Conservation (phyloP, 805 yeast species). For the Wickerhamia fluorescens region DNA sequence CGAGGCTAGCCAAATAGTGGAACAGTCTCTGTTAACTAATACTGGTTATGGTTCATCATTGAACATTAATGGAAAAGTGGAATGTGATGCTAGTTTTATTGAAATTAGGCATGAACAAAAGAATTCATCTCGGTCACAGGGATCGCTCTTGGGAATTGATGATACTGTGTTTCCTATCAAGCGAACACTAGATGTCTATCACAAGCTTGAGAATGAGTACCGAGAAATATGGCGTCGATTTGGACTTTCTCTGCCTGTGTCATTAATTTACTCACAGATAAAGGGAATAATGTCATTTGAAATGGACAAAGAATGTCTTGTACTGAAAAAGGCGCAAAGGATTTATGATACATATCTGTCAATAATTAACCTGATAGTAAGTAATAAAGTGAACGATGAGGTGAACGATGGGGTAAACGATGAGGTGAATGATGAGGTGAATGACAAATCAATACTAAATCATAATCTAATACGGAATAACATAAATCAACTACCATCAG, state of each 20-base stretch:
- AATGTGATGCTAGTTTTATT: conserved; percentile 38
- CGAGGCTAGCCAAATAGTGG: conserved; percentile 20
- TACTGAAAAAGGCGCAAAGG: conserved; percentile 8
- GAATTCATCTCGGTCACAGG: conserved; percentile 4
- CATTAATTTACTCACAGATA: conserved; percentile 7
- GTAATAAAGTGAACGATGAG: too few relatives aligned
- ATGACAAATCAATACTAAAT: too few relatives aligned
- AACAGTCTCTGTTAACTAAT: conserved; percentile 36
- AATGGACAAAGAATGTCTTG: too few relatives aligned
- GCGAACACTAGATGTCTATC: conserved; percentile 17
- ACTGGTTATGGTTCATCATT: conserved; percentile 45
- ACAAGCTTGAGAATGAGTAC: conserved; percentile 13
- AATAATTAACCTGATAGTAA: too few relatives aligned
- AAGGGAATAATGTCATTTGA: neutral
- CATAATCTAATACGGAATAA: too few relatives aligned
- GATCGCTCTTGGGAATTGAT: conserved; percentile 6
- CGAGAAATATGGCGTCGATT: conserved; percentile 5
- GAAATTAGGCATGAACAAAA: too few relatives aligned
- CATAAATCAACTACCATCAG: too few relatives aligned
- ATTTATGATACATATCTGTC: conserved; percentile 5
- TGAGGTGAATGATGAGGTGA: conserved; percentile 8
- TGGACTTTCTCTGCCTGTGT: conserved; percentile 31
- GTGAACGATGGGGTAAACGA: too few relatives aligned
- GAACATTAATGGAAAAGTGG: conserved; percentile 32
- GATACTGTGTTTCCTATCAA: conserved; percentile 21